phyloP scores from a whole-genome alignment of 129 eudicot species.

The Smallanthus sonchifolius region DNA sequence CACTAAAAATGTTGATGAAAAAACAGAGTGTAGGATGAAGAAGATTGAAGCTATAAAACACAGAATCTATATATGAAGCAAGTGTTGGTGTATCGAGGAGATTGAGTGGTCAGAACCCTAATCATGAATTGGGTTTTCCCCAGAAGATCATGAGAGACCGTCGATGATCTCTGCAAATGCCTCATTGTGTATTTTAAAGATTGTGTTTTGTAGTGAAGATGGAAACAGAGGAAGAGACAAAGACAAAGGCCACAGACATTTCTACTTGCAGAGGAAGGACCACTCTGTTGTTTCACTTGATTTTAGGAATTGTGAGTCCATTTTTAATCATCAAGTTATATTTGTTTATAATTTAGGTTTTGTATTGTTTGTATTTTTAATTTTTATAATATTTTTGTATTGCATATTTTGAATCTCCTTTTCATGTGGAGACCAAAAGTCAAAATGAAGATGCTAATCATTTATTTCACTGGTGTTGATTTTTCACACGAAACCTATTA shows the following conservation, averaged over 20 bases:
- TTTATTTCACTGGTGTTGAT: no score
- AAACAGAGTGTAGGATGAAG: background rate
- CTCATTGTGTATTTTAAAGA: background rate
- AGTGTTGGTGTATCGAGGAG: slow-evolving; percentile 18
- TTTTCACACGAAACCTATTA: no score
- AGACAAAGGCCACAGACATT: slow-evolving; percentile 21
- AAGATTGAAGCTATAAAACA: slow-evolving; percentile 5
- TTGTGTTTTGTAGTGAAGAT: slow-evolving; percentile 22
- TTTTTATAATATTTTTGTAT: background rate
- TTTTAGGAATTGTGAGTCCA: slow-evolving; percentile 14
- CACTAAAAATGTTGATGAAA: background rate
- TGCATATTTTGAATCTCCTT: no score
- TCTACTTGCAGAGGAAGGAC: slow-evolving; percentile 24
- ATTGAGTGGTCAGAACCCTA: slow-evolving; percentile 36
- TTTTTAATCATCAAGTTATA: background rate
- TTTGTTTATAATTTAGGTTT: background rate
- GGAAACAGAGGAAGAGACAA: slow-evolving; percentile 33
- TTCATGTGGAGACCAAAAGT: no score
- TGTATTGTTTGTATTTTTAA: background rate
- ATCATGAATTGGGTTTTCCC: slow-evolving; percentile 27
- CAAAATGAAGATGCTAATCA: no score
- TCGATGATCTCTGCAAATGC: background rate
- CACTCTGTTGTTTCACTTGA: slow-evolving; percentile 27
- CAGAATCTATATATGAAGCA: background rate
- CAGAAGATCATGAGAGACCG: slow-evolving; percentile 27